Evolutionary conservation across 2,329 filamentous ascomycete species (phyloP), one percentile per base, ranked within the genome.

Genomic region (Ceratocystis diversiconidia): DNA sequence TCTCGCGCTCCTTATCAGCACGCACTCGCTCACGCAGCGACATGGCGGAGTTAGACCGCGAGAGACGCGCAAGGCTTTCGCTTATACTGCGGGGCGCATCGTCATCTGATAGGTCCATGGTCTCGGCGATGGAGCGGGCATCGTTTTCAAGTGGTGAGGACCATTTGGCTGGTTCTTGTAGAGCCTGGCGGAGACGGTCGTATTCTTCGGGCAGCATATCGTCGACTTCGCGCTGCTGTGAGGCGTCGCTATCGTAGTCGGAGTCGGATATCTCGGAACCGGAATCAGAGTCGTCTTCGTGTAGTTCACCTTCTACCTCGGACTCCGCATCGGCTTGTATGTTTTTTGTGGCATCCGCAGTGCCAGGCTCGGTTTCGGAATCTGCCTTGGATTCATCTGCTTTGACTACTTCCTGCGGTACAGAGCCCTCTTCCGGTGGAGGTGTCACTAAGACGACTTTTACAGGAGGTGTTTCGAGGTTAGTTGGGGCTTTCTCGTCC

Each of bases 1-100:
- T 63, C 5, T 69, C 68, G 62, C 69, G 68, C 41, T 70, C 67
- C 28, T 69, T 65, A 32, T 69, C 69, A n/a, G 28, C 46, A 28
- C 63, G 61, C 41, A 67, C 50, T 6, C 63, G 44, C 41, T 67
- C 66, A 3, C 66, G 59, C 50, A 67, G 44, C 44, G 57, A 62
- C 46, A 67, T 32, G 22, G 50, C 10, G 7, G 62, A 65, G 8
- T 60, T 55, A 8, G 46, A 59, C 32, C 59, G 60, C n/a, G 61
- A 64, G 17, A 67, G 60, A 5, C 66, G 57, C 28, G 66, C 66
- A 25, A 67, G 48, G 17, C 59, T 52, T 30, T 67, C 66, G 32
- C 62, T 62, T 22, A 67, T 62, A 22, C 66, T 67, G 12, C 66
- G 57, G 25, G 66, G 66, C 17, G 46, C 66, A 3, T 67, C 66